Conservation (phyloP, 2,329 filamentous ascomycete species). For the Pseudocercospora fuligena region DNA sequence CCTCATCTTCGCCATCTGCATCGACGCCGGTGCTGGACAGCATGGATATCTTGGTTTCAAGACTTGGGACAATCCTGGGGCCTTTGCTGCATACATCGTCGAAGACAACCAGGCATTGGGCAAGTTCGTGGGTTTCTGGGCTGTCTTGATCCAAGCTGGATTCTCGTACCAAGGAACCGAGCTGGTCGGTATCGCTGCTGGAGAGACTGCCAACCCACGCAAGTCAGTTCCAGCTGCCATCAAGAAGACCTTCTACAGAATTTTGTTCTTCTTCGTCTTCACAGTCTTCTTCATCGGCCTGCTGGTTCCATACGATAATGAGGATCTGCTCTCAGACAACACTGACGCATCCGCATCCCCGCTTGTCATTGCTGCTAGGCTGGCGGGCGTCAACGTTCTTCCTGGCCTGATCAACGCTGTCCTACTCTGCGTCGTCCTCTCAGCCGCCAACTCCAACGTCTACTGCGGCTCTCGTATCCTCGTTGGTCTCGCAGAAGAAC, state of each 20-base stretch:
- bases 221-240: conserved; percentile 48
- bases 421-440: conserved; percentile 70
- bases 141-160: conserved; percentile 61
- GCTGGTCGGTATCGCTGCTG: conserved; percentile 58
- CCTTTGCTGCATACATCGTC: conserved; percentile 45
- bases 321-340: conserved; percentile 43
- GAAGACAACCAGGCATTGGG: conserved; percentile 36
- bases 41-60: conserved; percentile 65
- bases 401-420: conserved; percentile 73
- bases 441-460: conserved; percentile 70
- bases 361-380: conserved; percentile 68
- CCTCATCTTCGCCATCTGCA: conserved; percentile 49
- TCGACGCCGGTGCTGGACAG: conserved; percentile 48
- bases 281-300: conserved; percentile 43
- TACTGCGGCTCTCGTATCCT: conserved; percentile 72
- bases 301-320: conserved; percentile 43
- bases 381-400: conserved; percentile 64
- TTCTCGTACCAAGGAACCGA: conserved; percentile 64
- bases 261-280: conserved; percentile 44
- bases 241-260: conserved; percentile 45
- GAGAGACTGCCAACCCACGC: conserved; percentile 57
- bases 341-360: conserved; percentile 60
- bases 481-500: conserved; percentile 69
- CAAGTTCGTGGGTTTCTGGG: conserved; percentile 56
- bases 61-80: conserved; percentile 48